Percentiles rank a stretch among this genome's conserved stretches.
These are phyloP conservation scores for Podospora australis DNA, from an alignment of 495 filamentous ascomycete genomes.

Conservation along the genomic window DNA sequence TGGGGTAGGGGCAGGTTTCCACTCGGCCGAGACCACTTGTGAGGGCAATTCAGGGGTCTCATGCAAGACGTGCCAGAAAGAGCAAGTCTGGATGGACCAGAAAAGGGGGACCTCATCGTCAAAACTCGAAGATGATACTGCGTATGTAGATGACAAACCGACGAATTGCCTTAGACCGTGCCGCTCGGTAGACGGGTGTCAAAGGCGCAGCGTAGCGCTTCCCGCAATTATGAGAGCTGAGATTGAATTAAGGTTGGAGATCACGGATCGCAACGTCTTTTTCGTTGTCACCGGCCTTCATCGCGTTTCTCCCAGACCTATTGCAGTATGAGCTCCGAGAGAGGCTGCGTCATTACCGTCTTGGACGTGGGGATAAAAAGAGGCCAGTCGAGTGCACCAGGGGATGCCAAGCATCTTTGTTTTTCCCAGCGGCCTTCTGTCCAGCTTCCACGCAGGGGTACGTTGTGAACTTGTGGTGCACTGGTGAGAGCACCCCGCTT, in stretches of 20 bases:
- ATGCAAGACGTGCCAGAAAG: conserved; percentile 5
- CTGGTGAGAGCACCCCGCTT: background rate
- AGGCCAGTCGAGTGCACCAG: background rate
- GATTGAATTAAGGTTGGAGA: conserved; percentile 25
- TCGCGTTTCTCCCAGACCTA: conserved; percentile 17
- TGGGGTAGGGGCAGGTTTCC: too few relatives aligned
- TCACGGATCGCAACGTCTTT: conserved; percentile 16
- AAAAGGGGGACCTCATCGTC: too few relatives aligned
- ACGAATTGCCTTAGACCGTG: too few relatives aligned
- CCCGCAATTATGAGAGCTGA: background rate
- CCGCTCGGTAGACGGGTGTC: background rate
- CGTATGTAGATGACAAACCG: too few relatives aligned
- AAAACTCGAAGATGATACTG: too few relatives aligned
- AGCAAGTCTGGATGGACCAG: too few relatives aligned
- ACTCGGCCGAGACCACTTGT: conserved; percentile 3
- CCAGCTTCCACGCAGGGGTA: conserved; percentile 20
- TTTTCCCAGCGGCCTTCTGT: conserved; percentile 5
- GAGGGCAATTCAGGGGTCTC: conserved; percentile 1
- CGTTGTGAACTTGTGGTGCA: too few relatives aligned
- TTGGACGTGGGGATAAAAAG: conserved; percentile 17
- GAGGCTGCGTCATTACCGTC: conserved; percentile 17
- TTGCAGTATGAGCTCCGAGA: conserved; percentile 28
- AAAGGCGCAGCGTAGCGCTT: background rate
- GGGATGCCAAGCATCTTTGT: conserved; percentile 13
- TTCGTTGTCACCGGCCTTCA: conserved; percentile 9